phyloP scores from a whole-genome alignment of 2,329 filamentous ascomycete species.

The Talaromyces marneffei region DNA sequence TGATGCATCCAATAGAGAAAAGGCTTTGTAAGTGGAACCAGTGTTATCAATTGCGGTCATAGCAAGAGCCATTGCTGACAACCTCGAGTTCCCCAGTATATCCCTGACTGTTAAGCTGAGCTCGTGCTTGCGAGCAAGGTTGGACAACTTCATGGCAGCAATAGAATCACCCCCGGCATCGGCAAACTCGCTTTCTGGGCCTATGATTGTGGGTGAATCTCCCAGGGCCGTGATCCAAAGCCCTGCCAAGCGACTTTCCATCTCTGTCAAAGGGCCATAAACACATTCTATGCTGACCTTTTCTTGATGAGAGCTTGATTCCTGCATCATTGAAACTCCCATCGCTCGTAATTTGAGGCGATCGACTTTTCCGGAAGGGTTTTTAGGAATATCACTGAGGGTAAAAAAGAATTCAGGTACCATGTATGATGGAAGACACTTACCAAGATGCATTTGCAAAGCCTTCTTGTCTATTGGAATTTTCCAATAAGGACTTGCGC shows the following conservation, averaged over 20 bases:
- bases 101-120: not conserved
- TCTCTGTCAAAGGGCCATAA: not conserved
- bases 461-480: slow-evolving; percentile 7
- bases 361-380: slow-evolving; percentile 1
- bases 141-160: slow-evolving; percentile 19
- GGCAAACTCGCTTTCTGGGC: slow-evolving; percentile 22
- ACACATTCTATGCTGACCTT: not conserved
- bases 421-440: slow-evolving; percentile 2
- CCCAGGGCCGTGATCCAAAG: not conserved
- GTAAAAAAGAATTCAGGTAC: slow-evolving; percentile 4
- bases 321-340: not conserved
- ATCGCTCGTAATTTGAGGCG: not conserved
- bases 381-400: not conserved
- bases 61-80: not conserved
- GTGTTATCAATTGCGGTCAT: not conserved
- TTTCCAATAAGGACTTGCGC: not conserved
- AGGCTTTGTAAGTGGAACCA: not conserved
- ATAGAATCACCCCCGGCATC: slow-evolving; percentile 20
- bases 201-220: not conserved
- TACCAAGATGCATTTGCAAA: slow-evolving; percentile 12
- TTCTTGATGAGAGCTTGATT: not conserved
- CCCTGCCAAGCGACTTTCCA: not conserved
- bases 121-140: not conserved
- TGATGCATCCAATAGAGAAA: not conserved
- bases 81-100: not conserved